phyloP scores from a whole-genome alignment of 371 early-diverging fungal species.

The Saksenaea vasiformis region DNA sequence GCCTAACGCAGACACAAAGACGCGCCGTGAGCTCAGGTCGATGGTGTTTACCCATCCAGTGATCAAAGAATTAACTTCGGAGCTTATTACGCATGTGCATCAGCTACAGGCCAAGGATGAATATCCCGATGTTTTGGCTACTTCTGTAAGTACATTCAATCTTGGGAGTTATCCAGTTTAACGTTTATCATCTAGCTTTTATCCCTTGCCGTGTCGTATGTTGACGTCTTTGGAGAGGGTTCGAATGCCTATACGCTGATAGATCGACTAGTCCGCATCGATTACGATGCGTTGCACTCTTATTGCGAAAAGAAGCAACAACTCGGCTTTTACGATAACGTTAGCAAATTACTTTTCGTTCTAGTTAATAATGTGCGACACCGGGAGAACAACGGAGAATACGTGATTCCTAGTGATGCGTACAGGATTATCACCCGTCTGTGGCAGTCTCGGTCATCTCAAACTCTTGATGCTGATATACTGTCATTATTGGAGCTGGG shows the following conservation, averaged over 20 bases:
- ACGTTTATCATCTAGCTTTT: slow-evolving; percentile 3
- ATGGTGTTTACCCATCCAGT: slow-evolving; percentile 26
- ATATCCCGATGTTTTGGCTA: slow-evolving; percentile 8
- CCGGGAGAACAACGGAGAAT: slow-evolving; percentile 5
- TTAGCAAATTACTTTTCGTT: slow-evolving; percentile 26
- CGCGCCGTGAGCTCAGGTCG: slow-evolving; percentile 6
- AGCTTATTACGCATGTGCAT: slow-evolving; percentile 10
- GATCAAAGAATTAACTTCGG: slow-evolving; percentile 20
- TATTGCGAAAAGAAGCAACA: slow-evolving; percentile 14
- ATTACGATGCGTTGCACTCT: slow-evolving; percentile 16
- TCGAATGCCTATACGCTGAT: slow-evolving; percentile 18
- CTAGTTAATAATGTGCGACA: slow-evolving; percentile 26
- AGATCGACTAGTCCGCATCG: slow-evolving; percentile 21
- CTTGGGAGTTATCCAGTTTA: neutral
- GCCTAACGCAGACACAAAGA: slow-evolving; percentile 20
- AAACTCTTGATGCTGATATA: slow-evolving; percentile 20
- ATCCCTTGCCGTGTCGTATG: slow-evolving; percentile 14
- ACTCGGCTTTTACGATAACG: slow-evolving; percentile 3
- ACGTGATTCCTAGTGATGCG: slow-evolving; percentile 18
- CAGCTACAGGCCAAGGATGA: neutral
- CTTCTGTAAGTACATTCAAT: slow-evolving; percentile 7
- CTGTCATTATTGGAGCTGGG: slow-evolving; percentile 27
- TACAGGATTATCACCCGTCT: slow-evolving; percentile 30
- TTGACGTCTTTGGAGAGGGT: slow-evolving; percentile 31
- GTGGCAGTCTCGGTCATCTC: slow-evolving; percentile 17